Percentiles rank a stretch among this genome's conserved stretches.
Conservation (phyloP, 169 alveolate genomes). For the Plasmodium ovale region DNA sequence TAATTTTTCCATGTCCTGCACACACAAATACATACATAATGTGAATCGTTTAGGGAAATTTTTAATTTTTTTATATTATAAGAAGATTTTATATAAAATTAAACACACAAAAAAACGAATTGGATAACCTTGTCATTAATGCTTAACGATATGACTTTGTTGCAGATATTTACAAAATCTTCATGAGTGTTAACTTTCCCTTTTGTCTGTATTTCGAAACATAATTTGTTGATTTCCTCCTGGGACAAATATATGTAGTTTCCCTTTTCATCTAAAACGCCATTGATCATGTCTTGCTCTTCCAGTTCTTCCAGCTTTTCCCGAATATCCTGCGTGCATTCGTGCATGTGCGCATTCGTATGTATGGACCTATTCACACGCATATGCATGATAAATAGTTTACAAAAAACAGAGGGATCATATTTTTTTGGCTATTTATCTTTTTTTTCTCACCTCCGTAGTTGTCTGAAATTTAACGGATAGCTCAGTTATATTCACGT, state of each 20-base stretch:
- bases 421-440: background rate
- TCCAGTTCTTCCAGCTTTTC: slow-evolving; percentile 62
- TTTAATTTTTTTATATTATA: background rate
- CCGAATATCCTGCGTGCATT: slow-evolving; percentile 24
- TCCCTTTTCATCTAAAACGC: slow-evolving; percentile 61
- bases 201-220: slow-evolving; percentile 50
- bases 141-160: slow-evolving; percentile 56
- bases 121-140: slow-evolving; percentile 42
- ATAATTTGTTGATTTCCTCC: slow-evolving; percentile 56
- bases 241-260: slow-evolving; percentile 73
- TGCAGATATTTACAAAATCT: slow-evolving; percentile 62
- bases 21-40: background rate
- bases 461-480: slow-evolving; percentile 61
- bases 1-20: slow-evolving; percentile 63
- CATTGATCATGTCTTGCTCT: slow-evolving; percentile 70
- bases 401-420: background rate
- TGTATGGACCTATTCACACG: too few species aligned
- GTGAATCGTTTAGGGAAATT: too few species aligned
- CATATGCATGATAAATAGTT: background rate
- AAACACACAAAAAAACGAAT: background rate
- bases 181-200: slow-evolving; percentile 59
- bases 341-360: background rate
- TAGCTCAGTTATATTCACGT: slow-evolving; percentile 59
- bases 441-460: slow-evolving; percentile 38
- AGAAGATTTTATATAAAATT: background rate